These are phyloP conservation scores for Candolleomyces aberdarensis DNA, from an alignment of 768 basidiomycete species.

Conservation along the genomic window DNA sequence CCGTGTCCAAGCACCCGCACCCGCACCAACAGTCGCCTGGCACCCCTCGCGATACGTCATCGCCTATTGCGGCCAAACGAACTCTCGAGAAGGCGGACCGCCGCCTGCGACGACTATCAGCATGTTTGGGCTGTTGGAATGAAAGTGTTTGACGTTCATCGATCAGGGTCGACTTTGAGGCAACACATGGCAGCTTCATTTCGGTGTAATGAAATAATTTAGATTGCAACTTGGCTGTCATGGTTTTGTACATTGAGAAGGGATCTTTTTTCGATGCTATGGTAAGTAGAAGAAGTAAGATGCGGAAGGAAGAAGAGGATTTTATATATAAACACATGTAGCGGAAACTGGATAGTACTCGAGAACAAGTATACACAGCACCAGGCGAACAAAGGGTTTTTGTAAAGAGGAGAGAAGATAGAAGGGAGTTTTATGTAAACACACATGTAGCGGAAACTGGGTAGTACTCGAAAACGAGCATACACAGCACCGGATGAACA, in stretches of 20 bases:
- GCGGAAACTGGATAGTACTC: conserved; percentile 5
- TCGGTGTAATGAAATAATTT: no score
- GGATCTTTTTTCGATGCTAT: background rate
- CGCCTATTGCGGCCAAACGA: conserved; percentile 79
- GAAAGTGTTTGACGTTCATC: background rate
- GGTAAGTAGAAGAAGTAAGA: no score
- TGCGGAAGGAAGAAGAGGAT: background rate
- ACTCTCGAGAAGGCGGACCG: conserved; percentile 59
- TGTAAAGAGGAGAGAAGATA: conserved; percentile 11
- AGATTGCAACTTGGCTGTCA: no score
- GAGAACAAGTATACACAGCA: background rate
- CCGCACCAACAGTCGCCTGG: conserved; percentile 77
- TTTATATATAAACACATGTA: background rate
- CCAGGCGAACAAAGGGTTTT: background rate
- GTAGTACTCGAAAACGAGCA: background rate
- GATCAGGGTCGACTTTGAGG: no score
- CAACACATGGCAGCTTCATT: no score
- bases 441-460: conserved; percentile 4
- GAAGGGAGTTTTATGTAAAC: background rate
- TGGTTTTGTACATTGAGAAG: background rate
- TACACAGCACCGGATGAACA: background rate
- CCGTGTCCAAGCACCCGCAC: conserved; percentile 68
- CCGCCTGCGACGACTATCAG: conserved; percentile 68
- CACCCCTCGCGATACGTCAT: conserved; percentile 81
- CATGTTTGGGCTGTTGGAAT: conserved; percentile 58